Evolutionary conservation across 2,329 filamentous ascomycete genomes (phyloP), one percentile per base, ranked within the genome.

Genomic region (Ophiostoma quercus): DNA sequence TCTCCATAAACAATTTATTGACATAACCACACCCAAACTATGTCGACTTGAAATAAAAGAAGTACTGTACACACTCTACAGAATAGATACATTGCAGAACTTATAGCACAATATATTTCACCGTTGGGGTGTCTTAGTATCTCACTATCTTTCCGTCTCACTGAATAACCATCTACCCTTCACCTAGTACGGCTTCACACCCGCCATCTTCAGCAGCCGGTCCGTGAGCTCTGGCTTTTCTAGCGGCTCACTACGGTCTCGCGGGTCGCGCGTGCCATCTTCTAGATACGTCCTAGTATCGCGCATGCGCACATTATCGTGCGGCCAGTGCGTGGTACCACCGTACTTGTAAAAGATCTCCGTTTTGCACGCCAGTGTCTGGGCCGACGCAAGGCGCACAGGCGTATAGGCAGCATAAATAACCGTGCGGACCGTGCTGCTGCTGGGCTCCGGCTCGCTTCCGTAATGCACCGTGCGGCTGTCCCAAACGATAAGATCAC

Each of bases 171-270:
- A n/a, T n/a, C n/a, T n/a, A n/a, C n/a, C n/a, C n/a, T n/a, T n/a
- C n/a, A n/a, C 68, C 66, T 69, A 70, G 57, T 76, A 75, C 12
- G 77, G 63, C 73, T 76, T 77, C 0, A 78, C 75, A 22, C 77
- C 79, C 12, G 79, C 79, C 41, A 80, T 71, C 43, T 75, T 73
- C 22, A 80, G 71, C 43, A 81, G 54, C 32, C 72, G 70, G 29
- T 79, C 76, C 6, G 75, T 79, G 14, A 78, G 65, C 54, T n/a
- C n/a, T n/a, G 79, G 79, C 75, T 79, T 78, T 74, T 80, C 77
- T 12, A 77, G 74, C 1, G 79, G 79, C 73, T 79, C 76, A 14
- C 37, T 43, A 8, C 39, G 39, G 39, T 41, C 39, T 8, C 39
- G 39, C 39, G 39, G 39, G 39, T 41, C 39, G 39, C 39, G 39